These are phyloP conservation scores for Schizosaccharomyces japonicus DNA, from an alignment of 805 yeast species.

Conservation along the genomic window DNA sequence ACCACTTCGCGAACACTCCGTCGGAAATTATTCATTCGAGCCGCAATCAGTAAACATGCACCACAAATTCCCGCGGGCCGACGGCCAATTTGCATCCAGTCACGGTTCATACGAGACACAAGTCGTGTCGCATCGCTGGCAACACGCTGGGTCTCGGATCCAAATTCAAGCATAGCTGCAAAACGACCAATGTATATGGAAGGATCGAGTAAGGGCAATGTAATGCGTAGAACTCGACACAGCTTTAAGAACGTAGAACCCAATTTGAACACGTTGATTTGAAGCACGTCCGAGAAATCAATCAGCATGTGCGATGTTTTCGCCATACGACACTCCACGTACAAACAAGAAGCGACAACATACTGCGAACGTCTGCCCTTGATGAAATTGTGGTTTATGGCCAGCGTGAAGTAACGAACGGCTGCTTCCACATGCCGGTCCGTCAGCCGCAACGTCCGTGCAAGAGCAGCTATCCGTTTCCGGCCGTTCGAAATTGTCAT, in stretches of 20 bases:
- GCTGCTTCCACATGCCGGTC: slow-evolving; percentile 74
- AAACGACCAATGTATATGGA: slow-evolving; percentile 82
- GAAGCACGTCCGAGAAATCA: slow-evolving; percentile 75
- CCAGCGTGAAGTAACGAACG: slow-evolving; percentile 67
- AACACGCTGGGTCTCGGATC: slow-evolving; percentile 43
- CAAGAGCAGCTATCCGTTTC: slow-evolving; percentile 54
- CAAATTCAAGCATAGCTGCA: slow-evolving; percentile 67
- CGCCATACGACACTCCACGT: slow-evolving; percentile 80
- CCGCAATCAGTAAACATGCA: slow-evolving; percentile 77
- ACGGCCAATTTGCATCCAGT: slow-evolving; percentile 92
- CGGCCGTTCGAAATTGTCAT: slow-evolving; percentile 65
- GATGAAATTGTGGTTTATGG: slow-evolving; percentile 69
- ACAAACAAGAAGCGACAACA: slow-evolving; percentile 83
- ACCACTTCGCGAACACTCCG: slow-evolving; percentile 84
- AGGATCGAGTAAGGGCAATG: slow-evolving; percentile 80
- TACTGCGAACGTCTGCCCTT: slow-evolving; percentile 94
- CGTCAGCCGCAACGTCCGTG: slow-evolving; percentile 54
- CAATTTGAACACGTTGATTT: slow-evolving; percentile 73
- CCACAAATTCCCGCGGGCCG: slow-evolving; percentile 98
- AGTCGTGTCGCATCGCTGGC: slow-evolving; percentile 67
- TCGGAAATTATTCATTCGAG: slow-evolving; percentile 86
- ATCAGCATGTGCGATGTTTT: slow-evolving; percentile 86
- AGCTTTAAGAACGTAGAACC: slow-evolving; percentile 89
- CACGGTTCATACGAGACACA: slow-evolving; percentile 76
- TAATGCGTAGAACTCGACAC: slow-evolving; percentile 39